Evolutionary conservation across 495 filamentous ascomycete genomes (phyloP).

Genomic region (Trichoderma orchidacearum): DNA sequence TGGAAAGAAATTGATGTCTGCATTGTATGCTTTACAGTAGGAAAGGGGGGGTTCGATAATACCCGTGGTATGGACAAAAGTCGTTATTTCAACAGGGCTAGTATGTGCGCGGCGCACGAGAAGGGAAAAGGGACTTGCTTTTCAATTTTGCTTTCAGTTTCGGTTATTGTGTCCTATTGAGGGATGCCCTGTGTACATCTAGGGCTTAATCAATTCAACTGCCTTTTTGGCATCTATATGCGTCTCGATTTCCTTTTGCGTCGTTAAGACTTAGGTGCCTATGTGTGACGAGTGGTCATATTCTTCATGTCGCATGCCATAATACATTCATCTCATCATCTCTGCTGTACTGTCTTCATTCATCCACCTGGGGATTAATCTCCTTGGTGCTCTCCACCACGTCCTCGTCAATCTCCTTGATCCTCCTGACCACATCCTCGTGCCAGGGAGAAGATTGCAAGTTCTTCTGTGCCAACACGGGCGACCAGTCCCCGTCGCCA

Average conservation of each 20-base stretch:
- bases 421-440: neutral
- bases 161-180: neutral
- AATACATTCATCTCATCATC: neutral
- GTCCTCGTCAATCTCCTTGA: neutral
- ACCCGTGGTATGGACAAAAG: no score
- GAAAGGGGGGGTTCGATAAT: no score
- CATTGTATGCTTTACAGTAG: no score
- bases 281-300: no score
- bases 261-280: no score
- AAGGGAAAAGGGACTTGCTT: neutral
- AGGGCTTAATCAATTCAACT: no score
- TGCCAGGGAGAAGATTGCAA: neutral
- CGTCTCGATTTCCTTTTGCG: no score
- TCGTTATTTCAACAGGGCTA: no score
- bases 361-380: neutral
- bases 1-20: conserved; percentile 4
- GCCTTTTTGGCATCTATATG: no score
- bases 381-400: neutral
- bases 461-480: neutral
- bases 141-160: neutral
- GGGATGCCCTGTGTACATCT: no score
- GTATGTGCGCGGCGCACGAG: neutral
- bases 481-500: neutral
- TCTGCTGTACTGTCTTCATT: no score
- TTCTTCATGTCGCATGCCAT: no score